These are phyloP conservation scores for Trametes hirsuta DNA, from an alignment of 1,284 basidiomycete species.

Conservation along the genomic window DNA sequence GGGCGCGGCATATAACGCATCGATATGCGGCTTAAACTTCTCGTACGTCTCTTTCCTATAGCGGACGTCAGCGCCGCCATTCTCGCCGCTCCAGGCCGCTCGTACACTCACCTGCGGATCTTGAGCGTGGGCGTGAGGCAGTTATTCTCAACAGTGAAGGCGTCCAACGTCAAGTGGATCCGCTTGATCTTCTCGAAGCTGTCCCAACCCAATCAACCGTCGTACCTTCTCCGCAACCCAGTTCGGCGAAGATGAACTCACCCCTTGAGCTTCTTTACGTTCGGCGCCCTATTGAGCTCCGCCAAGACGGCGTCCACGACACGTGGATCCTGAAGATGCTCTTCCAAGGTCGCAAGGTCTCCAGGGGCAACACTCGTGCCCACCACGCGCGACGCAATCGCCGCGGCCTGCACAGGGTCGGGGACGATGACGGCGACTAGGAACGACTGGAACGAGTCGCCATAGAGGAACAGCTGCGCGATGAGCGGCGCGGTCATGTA, in stretches of 20 bases:
- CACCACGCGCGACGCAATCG: constrained; percentile 60
- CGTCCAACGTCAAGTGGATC: constrained; percentile 70
- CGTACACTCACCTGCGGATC: constrained; percentile 55
- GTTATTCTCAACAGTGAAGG: constrained; percentile 78
- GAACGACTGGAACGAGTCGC: constrained; percentile 84
- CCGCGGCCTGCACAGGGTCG: constrained; percentile 72
- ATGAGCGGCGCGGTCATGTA: constrained; percentile 77
- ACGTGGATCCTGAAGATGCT: constrained; percentile 64
- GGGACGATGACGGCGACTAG: constrained; percentile 85
- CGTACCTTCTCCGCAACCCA: neutral
- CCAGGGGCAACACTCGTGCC: constrained; percentile 55
- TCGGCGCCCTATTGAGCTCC: constrained; percentile 60
- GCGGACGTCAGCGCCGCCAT: neutral
- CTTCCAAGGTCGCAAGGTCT: constrained; percentile 56
- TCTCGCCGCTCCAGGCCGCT: too few species aligned
- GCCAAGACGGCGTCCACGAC: constrained; percentile 66
- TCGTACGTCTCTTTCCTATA: constrained; percentile 65
- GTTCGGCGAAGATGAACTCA: constrained; percentile 39
- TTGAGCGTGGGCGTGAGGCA: constrained; percentile 86
- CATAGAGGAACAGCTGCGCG: constrained; percentile 83
- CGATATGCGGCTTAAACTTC: constrained; percentile 67
- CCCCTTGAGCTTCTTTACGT: constrained; percentile 76
- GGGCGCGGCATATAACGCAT: constrained; percentile 65
- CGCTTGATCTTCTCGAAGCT: constrained; percentile 87
- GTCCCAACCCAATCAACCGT: constrained; percentile 1